Evolutionary conservation across 225 moss, liverwort and hornwort genomes (phyloP).

Genomic region (Straminergon stramineum): DNA sequence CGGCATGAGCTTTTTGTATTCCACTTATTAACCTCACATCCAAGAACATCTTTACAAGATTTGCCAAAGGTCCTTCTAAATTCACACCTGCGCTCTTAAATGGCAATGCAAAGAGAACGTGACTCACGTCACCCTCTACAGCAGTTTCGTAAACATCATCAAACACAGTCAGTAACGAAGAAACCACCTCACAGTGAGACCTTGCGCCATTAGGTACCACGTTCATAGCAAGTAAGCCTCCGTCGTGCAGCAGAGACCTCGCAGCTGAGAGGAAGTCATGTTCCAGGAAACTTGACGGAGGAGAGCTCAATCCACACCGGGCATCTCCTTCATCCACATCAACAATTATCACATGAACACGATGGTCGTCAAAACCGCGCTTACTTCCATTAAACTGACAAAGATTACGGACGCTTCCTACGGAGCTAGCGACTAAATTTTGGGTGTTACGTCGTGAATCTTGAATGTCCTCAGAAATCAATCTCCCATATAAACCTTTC

Average conservation of each 20-base stretch:
- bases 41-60: constrained; percentile 18
- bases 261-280: constrained; percentile 53
- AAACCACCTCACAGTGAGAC: constrained; percentile 30
- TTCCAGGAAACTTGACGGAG: constrained; percentile 61
- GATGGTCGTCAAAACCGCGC: constrained; percentile 12
- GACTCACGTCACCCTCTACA: constrained; percentile 53
- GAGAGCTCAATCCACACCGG: constrained; percentile 62
- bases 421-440: background rate
- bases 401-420: background rate
- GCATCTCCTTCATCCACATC: constrained; percentile 88
- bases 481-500: background rate
- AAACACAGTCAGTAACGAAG: constrained; percentile 46
- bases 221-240: constrained; percentile 83
- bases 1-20: constrained; percentile 13
- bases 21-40: constrained; percentile 25
- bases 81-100: background rate
- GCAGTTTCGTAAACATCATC: constrained; percentile 61
- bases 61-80: constrained; percentile 21
- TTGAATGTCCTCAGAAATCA: background rate
- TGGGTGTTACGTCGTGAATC: background rate
- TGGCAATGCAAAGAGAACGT: constrained; percentile 74
- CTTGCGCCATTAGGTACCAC: constrained; percentile 52
- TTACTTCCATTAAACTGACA: background rate
- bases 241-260: constrained; percentile 37
- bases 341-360: constrained; percentile 68